phyloP scores from a whole-genome alignment of 2,329 filamentous ascomycete species.

The Colletotrichum sansevieriae region DNA sequence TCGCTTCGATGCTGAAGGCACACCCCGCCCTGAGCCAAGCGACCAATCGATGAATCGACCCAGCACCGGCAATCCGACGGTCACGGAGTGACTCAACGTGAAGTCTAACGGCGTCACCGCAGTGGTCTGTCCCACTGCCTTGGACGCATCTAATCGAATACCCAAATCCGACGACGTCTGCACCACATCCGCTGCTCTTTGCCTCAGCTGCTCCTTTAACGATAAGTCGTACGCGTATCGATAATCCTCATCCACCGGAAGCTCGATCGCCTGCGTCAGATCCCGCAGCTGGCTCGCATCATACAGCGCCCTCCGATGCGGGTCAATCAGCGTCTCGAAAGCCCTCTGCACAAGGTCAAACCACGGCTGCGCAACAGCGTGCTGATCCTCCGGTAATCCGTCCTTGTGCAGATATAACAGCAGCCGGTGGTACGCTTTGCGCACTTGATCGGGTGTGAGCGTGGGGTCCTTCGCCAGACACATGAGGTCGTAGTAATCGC shows the following conservation, averaged over 20 bases:
- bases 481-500: constrained; percentile 60
- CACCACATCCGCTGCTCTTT: constrained; percentile 43
- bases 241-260: constrained; percentile 41
- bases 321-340: constrained; percentile 63
- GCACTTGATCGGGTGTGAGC: constrained; percentile 53
- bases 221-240: constrained; percentile 43
- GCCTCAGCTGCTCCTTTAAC: constrained; percentile 44
- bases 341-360: constrained; percentile 58
- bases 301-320: constrained; percentile 56
- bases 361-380: constrained; percentile 55
- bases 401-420: constrained; percentile 60
- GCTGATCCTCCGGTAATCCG: constrained; percentile 55
- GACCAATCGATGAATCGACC: constrained; percentile 45
- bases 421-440: constrained; percentile 59
- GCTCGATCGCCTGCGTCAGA: not conserved
- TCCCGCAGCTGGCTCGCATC: constrained; percentile 50
- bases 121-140: constrained; percentile 32
- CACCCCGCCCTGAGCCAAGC: not conserved
- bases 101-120: constrained; percentile 53
- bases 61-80: constrained; percentile 51
- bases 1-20: constrained; percentile 32
- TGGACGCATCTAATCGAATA: constrained; percentile 52
- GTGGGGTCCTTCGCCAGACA: constrained; percentile 54
- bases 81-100: constrained; percentile 54
- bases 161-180: constrained; percentile 54